A percentile compares a stretch with the other conserved stretches of the same genome.
These are phyloP conservation scores for Pleurotus pulmonarius DNA, from an alignment of 768 basidiomycete species.

Conservation along the genomic window DNA sequence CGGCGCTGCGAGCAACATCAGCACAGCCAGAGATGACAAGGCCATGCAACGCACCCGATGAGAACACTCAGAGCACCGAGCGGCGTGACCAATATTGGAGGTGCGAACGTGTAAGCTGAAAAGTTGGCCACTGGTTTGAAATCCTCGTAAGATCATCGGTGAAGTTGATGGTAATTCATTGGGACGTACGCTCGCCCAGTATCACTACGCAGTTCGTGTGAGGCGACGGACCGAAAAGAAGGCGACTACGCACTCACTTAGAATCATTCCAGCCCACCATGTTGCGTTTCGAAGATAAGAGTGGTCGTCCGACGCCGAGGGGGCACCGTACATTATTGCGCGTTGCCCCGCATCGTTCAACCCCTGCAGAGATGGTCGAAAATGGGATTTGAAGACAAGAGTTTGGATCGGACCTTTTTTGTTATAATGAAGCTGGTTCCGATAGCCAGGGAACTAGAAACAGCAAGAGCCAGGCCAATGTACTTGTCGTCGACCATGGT, in stretches of 20 bases:
- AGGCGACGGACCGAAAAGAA: neutral
- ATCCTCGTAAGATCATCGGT: neutral
- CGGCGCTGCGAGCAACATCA: conserved; percentile 52
- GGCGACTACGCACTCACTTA: conserved; percentile 53
- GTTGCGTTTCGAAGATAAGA: conserved; percentile 87
- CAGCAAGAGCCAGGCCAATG: conserved; percentile 86
- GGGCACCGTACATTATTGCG: conserved; percentile 36
- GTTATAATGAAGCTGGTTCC: conserved; percentile 98
- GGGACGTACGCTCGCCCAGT: conserved; percentile 75
- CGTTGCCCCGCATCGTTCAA: conserved; percentile 78
- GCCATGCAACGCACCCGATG: conserved; percentile 68
- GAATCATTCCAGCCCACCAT: conserved; percentile 97
- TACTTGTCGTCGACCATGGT: conserved; percentile 90
- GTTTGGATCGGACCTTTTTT: conserved; percentile 70
- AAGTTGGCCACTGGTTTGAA: conserved; percentile 70
- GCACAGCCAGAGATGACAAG: conserved; percentile 3
- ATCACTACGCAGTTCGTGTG: conserved; percentile 55
- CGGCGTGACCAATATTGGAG: conserved; percentile 96
- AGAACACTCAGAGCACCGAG: conserved; percentile 95
- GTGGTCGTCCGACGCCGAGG: conserved; percentile 70
- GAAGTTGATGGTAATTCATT: neutral
- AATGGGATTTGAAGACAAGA: neutral
- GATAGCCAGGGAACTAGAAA: conserved; percentile 82
- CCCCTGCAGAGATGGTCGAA: conserved; percentile 49
- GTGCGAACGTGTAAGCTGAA: conserved; percentile 96